Evolutionary conservation across 352 stramenopile genomes (phyloP), one percentile per base, ranked within the genome.

Genomic region (Pythium inflatum): DNA sequence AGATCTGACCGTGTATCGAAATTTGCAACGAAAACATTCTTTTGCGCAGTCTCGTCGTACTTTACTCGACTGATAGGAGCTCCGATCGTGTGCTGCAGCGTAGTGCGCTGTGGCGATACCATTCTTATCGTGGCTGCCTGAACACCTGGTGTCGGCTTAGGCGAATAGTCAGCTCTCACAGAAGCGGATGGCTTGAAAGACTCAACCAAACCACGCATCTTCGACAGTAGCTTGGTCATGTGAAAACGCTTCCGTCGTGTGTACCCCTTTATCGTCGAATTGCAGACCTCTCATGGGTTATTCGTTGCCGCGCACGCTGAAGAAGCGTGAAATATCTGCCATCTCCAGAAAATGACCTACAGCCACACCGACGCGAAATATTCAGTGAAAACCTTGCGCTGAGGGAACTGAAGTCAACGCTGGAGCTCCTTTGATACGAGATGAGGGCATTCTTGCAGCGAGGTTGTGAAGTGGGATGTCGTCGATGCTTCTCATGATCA

Each of bases 401-500:
- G 34, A 41, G 34, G 34, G 34, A 14, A 14, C 14, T 41, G 34
- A 8, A 14, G 8, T 14, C 34, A 41, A 8, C 34, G 34, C 8
- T 14, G 34, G 34, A 41, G 34, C 14, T 14, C 8, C 34, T 8
- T 41, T 41, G 34, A 8, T 70, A 27, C 3, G 28, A 31, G 51
- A 40, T n/a, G n/a, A n/a, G n/a, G n/a, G n/a, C n/a, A 59, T 22
- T 54, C 46, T 28, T 54, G 20, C 46, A 54, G 13, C 22, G 46
- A 31, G 20, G 18, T 18, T n/a, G 46, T 14, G 22, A 57, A 57
- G 13, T 41, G n/a, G 40, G 9, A 48, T 48, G 40, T 22, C 40
- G 40, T 22, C 5, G 22, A 62, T 62, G 54, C 25, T 51, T 20
- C 13, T 38, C 55, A 62, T 62, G 36, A 51, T 49, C 8, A 51